Evolutionary conservation across 2,329 filamentous ascomycete genomes (phyloP), one percentile per base, ranked within the genome.

Genomic region (Penicillium sp.): DNA sequence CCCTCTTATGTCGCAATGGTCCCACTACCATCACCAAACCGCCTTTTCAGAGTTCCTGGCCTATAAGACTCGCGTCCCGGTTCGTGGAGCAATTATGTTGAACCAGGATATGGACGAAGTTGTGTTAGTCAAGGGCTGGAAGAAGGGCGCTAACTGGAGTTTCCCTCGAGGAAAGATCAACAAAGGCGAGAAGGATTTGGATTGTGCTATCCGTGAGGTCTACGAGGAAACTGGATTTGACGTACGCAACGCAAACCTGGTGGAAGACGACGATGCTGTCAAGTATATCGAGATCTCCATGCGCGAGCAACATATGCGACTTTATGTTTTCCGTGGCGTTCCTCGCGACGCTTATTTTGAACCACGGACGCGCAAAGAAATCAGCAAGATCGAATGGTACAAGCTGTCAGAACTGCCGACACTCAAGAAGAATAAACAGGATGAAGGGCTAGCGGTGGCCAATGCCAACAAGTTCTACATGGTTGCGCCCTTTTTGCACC

Each of bases 101-200:
- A 97, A 97, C 71, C 82, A 92, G 58, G 85, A 84, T n/a, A 96
- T 99, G 93, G 93, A 98, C 69, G 88, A 92, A 52, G 90, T 92
- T 0, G 86, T 99, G 14, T 81, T 99, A 44, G 96, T 99, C 58
- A 96, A 96, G 71, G 96, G 95, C 16, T 99, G 93, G 91, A 99
- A 98, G 80, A 98, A 96, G 74, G 88, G 89, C 33, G 90, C 93
- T 13, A 93, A 89, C 71, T 99, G 95, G 95, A 96, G 92, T 72
- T 99, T 99, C 57, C 95, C 95, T 0, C 82, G 93, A 50, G 96
- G 95, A 39, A 99, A 99, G 78, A 98, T 99, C 77, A 97, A 97
- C 80, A 96, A 96, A 76, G 91, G 96, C 68, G 95, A 99, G 74
- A 87, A 90, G 58, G 93, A 99, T 69, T 77, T 98, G 55, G 92